Evolutionary conservation across 306 rosid species (phyloP).

Genomic region (Prosopis cineraria): DNA sequence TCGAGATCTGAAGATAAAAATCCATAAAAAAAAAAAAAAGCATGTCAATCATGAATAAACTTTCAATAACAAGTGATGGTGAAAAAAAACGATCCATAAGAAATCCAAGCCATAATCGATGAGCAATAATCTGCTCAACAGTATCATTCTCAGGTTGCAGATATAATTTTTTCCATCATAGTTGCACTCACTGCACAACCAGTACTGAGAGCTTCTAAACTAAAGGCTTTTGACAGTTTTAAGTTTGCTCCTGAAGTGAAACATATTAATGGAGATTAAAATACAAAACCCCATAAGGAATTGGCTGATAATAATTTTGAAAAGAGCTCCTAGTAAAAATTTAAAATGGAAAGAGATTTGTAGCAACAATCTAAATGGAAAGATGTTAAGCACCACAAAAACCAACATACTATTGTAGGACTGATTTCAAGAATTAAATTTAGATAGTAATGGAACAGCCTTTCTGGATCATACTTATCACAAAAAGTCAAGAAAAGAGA

Average conservation of each 20-base stretch:
- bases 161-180: conserved; percentile 95
- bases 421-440: conserved; percentile 10
- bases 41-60: too few species aligned
- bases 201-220: conserved; percentile 91
- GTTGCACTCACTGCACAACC: conserved; percentile 86
- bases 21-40: background rate
- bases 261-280: too few species aligned
- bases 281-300: too few species aligned
- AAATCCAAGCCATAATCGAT: conserved; percentile 95
- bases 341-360: too few species aligned
- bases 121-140: conserved; percentile 89
- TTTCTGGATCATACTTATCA: too few species aligned
- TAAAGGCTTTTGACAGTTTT: conserved; percentile 83
- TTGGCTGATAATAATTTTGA: too few species aligned
- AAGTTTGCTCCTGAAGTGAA: too few species aligned
- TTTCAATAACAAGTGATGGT: conserved; percentile 8
- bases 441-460: too few species aligned
- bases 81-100: conserved; percentile 71
- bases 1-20: background rate
- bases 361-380: too few species aligned
- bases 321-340: too few species aligned
- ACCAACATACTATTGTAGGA: background rate
- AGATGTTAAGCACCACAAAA: too few species aligned
- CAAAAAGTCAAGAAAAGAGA: too few species aligned
- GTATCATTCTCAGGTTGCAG: conserved; percentile 62